phyloP scores from a whole-genome alignment of 768 basidiomycete genomes.

The Lactarius psammicola region DNA sequence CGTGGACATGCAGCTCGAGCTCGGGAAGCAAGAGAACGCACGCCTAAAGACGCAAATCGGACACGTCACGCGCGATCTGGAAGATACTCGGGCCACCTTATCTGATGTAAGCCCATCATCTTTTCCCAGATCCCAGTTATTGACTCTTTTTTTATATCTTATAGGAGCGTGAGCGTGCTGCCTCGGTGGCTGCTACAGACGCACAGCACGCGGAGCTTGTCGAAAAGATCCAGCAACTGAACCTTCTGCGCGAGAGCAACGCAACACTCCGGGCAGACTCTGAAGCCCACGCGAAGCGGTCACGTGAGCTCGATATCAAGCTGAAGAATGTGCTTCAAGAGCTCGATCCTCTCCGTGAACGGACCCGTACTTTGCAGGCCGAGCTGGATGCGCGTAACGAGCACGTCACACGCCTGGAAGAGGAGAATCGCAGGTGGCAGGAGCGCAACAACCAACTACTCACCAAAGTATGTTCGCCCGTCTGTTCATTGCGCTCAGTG shows the following conservation, averaged over 20 bases:
- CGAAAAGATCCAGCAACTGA: slow-evolving; percentile 83
- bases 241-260: slow-evolving; percentile 85
- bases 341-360: slow-evolving; percentile 72
- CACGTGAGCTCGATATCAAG: slow-evolving; percentile 63
- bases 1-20: slow-evolving; percentile 81
- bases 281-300: slow-evolving; percentile 66
- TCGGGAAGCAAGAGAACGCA: slow-evolving; percentile 73
- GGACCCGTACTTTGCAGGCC: slow-evolving; percentile 62
- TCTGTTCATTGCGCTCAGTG: not conserved
- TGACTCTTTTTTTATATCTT: not conserved
- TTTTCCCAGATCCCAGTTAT: not conserved
- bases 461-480: slow-evolving; percentile 57
- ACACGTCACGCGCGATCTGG: slow-evolving; percentile 62
- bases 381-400: slow-evolving; percentile 70
- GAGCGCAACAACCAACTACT: slow-evolving; percentile 78
- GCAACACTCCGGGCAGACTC: slow-evolving; percentile 77
- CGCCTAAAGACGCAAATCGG: slow-evolving; percentile 76
- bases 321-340: slow-evolving; percentile 57
- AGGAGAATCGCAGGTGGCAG: slow-evolving; percentile 80
- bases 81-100: slow-evolving; percentile 66
- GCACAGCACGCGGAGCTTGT: slow-evolving; percentile 81
- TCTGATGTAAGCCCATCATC: slow-evolving; percentile 53
- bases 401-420: slow-evolving; percentile 69
- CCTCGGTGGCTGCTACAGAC: slow-evolving; percentile 66
- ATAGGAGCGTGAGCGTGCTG: slow-evolving; percentile 79